A percentile compares a stretch with the other conserved stretches of the same genome.
phyloP scores from a whole-genome alignment of 2,329 filamentous ascomycete genomes.

The Zymoseptoria pseudotritici region DNA sequence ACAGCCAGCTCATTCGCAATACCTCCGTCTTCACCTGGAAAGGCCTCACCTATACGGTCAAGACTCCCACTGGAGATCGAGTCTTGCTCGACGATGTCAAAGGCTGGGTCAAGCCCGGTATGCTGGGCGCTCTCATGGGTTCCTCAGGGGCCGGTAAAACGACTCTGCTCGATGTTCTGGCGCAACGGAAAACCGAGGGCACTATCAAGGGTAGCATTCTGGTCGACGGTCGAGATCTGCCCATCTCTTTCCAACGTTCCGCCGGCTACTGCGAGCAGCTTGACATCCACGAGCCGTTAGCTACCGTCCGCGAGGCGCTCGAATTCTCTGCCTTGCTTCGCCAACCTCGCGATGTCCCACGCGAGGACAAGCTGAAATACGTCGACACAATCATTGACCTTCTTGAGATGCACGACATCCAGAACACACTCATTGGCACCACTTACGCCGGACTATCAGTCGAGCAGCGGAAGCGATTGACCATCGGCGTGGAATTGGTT shows the following conservation, averaged over 20 bases:
- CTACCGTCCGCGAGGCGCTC: conserved; percentile 60
- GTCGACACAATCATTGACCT: conserved; percentile 56
- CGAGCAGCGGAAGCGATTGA: conserved; percentile 51
- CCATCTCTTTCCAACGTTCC: conserved; percentile 44
- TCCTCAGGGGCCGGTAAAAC: conserved; percentile 54
- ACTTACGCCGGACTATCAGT: conserved; percentile 46
- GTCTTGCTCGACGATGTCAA: conserved; percentile 53
- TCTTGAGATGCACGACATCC: conserved; percentile 58
- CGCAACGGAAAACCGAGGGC: conserved; percentile 40
- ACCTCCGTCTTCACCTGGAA: conserved; percentile 76
- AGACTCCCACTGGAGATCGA: conserved; percentile 38
- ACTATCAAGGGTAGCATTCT: conserved; percentile 40
- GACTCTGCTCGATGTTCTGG: conserved; percentile 33
- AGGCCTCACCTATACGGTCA: conserved; percentile 70
- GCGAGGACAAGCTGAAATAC: conserved; percentile 58
- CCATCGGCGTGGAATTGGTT: conserved; percentile 50
- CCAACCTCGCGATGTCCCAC: conserved; percentile 49
- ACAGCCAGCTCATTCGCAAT: conserved; percentile 47
- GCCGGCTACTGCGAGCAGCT: conserved; percentile 55
- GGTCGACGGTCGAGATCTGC: conserved; percentile 36
- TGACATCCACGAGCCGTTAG: conserved; percentile 59
- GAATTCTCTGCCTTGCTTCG: conserved; percentile 58
- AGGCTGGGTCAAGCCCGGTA: conserved; percentile 69
- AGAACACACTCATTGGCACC: conserved; percentile 55
- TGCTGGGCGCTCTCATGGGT: conserved; percentile 74